These are phyloP conservation scores for Cladobotryum protrusum DNA, from an alignment of 2,329 filamentous ascomycete genomes.

Conservation along the genomic window DNA sequence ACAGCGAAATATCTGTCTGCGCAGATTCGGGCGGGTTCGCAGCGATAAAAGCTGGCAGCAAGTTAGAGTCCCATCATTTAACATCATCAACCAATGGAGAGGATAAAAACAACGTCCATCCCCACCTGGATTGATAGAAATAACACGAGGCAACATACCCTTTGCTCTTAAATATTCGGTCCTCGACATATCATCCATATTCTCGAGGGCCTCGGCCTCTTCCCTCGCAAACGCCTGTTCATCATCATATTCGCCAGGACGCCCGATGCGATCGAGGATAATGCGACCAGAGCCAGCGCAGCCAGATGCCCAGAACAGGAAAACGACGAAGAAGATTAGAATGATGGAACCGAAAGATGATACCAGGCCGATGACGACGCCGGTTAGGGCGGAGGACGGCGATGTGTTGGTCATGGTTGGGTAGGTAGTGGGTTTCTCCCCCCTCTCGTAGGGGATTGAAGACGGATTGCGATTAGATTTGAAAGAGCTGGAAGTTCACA, in stretches of 20 bases:
- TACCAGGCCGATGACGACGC: conserved; percentile 89
- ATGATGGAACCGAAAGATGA: conserved; percentile 90
- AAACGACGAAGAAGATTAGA: conserved; percentile 76
- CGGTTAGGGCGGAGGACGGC: conserved; percentile 50
- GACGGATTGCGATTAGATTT: background rate
- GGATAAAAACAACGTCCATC: too few relatives aligned
- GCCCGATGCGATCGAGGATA: conserved; percentile 83
- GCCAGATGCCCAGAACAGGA: conserved; percentile 76
- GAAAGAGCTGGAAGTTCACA: background rate
- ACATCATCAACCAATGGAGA: background rate
- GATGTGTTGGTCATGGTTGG: conserved; percentile 27
- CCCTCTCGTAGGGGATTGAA: background rate
- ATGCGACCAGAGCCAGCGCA: conserved; percentile 77
- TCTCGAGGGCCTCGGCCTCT: conserved; percentile 89
- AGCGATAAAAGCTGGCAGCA: conserved; percentile 72
- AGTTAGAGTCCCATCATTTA: background rate
- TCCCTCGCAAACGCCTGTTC: conserved; percentile 91
- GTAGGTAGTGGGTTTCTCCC: conserved; percentile 11
- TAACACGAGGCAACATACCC: conserved; percentile 49
- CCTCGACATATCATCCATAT: conserved; percentile 88
- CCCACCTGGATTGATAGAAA: too few relatives aligned
- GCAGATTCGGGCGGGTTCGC: conserved; percentile 92
- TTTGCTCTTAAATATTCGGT: conserved; percentile 92
- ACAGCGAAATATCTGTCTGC: conserved; percentile 94
- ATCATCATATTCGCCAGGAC: conserved; percentile 95